Evolutionary conservation across 169 alveolate genomes (phyloP).

Genomic region (Toxoplasma gondii): DNA sequence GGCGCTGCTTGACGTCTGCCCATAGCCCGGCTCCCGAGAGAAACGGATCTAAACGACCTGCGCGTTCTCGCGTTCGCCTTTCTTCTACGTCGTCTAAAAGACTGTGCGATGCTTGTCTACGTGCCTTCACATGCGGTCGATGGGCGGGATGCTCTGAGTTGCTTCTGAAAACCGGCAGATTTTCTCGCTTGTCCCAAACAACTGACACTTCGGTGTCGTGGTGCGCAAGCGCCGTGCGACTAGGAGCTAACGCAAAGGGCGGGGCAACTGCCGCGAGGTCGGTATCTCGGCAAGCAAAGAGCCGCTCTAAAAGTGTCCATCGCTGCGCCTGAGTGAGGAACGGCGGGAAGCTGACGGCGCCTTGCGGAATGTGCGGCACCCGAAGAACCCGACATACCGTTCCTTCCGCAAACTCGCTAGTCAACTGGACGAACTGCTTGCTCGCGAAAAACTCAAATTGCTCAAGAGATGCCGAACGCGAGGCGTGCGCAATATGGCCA

Average conservation of each 20-base stretch:
- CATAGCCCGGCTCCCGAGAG: not conserved
- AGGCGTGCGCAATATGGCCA: not conserved
- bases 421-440: not conserved
- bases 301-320: slow-evolving; percentile 43
- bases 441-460: not conserved
- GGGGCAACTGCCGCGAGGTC: slow-evolving; percentile 28
- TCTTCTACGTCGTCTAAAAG: not conserved
- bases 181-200: not conserved
- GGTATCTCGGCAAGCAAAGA: slow-evolving; percentile 43
- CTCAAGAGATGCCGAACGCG: not conserved
- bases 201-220: not conserved
- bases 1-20: slow-evolving; percentile 37
- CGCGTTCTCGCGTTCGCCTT: not conserved
- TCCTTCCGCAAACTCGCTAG: not conserved
- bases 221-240: not conserved
- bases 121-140: not conserved
- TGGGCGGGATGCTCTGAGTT: not conserved
- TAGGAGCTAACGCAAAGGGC: not conserved
- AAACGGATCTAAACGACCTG: too few relatives aligned
- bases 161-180: not conserved
- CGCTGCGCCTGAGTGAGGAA: slow-evolving; percentile 50
- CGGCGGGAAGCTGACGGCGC: not conserved
- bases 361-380: not conserved
- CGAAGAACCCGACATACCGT: not conserved
- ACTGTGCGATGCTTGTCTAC: not conserved